These are phyloP conservation scores for Oligophagozyma castellii DNA, from an alignment of 1,139 yeast genomes.

Conservation along the genomic window DNA sequence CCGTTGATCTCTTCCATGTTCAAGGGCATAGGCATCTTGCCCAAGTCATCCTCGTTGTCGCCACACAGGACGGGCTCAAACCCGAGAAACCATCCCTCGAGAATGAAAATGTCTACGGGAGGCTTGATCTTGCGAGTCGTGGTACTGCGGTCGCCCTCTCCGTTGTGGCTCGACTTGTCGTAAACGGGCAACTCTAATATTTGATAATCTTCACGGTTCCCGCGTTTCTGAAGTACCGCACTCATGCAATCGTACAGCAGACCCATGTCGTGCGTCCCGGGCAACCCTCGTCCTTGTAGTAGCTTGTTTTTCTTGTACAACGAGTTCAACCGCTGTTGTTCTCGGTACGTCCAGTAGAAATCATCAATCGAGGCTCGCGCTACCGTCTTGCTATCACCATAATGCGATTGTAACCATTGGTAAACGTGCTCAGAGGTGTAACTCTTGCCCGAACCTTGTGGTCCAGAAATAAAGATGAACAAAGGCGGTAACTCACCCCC, in stretches of 20 bases:
- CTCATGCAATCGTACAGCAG: conserved; percentile 21
- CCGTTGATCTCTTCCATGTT: conserved; percentile 35
- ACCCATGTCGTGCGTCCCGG: conserved; percentile 80
- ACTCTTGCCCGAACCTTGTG: conserved; percentile 90
- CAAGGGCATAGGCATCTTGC: conserved; percentile 8
- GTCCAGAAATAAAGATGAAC: conserved; percentile 66
- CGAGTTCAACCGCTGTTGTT: conserved; percentile 37
- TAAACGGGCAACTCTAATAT: conserved; percentile 40
- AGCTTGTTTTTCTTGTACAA: conserved; percentile 36
- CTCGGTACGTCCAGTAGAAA: conserved; percentile 53
- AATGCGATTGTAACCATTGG: conserved; percentile 25
- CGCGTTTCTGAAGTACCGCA: conserved; percentile 12
- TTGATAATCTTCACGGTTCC: conserved; percentile 10
- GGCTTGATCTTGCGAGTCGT: conserved; percentile 19
- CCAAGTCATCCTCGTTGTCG: conserved; percentile 16
- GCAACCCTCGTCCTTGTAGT: conserved; percentile 72
- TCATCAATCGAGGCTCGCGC: conserved; percentile 75
- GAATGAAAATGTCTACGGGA: conserved; percentile 48
- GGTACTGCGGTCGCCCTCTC: conserved; percentile 64
- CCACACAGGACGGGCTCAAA: conserved; percentile 34
- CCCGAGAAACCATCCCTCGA: conserved; percentile 96
- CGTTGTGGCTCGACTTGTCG: conserved; percentile 62
- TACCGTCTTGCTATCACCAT: conserved; percentile 25
- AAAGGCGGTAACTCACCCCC: conserved; percentile 28
- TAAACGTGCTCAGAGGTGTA: conserved; percentile 35